Conservation (phyloP, 2,329 filamentous ascomycete species). For the Fusarium sp. region DNA sequence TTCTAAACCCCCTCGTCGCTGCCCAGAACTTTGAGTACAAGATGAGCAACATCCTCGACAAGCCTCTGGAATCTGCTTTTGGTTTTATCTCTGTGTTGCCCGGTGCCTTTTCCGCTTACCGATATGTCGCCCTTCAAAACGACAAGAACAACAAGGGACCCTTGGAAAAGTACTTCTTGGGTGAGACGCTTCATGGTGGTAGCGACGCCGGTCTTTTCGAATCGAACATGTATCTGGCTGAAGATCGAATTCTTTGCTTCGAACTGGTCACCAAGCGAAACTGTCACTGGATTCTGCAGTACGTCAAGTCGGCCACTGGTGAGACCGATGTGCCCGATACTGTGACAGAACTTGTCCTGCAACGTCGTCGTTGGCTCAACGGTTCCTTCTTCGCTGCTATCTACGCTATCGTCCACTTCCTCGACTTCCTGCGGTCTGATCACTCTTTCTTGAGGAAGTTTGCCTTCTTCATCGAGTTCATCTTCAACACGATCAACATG, state of each 20-base stretch:
- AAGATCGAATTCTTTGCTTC: constrained; percentile 99
- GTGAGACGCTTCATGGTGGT: constrained; percentile 94
- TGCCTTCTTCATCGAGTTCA: constrained; percentile 92
- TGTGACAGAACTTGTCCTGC: constrained; percentile 94
- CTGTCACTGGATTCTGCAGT: constrained; percentile 97
- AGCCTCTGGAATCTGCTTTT: constrained; percentile 96
- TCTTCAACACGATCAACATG: constrained; percentile 97
- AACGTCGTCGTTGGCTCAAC: constrained; percentile 97
- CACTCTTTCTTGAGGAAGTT: constrained; percentile 91
- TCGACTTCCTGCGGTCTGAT: constrained; percentile 94
- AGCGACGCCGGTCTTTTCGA: constrained; percentile 96
- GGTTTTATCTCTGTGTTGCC: constrained; percentile 98
- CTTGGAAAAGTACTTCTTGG: constrained; percentile 95
- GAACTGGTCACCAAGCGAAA: constrained; percentile 98
- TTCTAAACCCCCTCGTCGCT: constrained; percentile 93
- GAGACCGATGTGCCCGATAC: constrained; percentile 97
- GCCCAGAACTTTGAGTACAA: constrained; percentile 99
- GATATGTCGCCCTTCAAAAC: constrained; percentile 94
- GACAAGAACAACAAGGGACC: constrained; percentile 95
- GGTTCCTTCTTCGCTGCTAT: constrained; percentile 98
- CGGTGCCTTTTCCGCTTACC: constrained; percentile 98
- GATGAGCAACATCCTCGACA: constrained; percentile 99
- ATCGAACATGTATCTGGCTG: constrained; percentile 98
- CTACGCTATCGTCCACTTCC: constrained; percentile 95
- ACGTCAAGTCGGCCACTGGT: constrained; percentile 96